Percentiles rank a stretch among this genome's conserved stretches.
phyloP scores from a whole-genome alignment of 2,329 filamentous ascomycete genomes.

The Ophiostoma ulmi region DNA sequence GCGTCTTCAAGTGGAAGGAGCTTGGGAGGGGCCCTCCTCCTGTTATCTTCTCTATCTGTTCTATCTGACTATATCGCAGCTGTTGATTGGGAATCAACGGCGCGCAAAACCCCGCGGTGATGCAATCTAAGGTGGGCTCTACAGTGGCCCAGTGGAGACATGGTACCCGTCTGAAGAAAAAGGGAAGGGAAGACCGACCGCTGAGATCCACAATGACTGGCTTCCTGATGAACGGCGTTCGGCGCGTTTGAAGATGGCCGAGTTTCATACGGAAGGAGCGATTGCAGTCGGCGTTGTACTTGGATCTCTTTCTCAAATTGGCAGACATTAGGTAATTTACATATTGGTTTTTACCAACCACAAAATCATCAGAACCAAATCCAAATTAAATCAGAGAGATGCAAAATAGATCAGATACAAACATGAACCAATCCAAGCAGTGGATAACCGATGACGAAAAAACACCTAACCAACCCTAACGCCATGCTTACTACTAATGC shows the following conservation, averaged over 20 bases:
- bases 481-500: background rate
- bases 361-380: background rate
- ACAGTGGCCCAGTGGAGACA: background rate
- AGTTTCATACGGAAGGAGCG: conserved; percentile 17
- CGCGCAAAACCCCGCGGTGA: conserved; percentile 22
- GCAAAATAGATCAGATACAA: background rate
- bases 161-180: background rate
- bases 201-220: conserved; percentile 1
- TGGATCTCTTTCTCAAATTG: background rate
- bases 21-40: background rate
- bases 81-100: background rate
- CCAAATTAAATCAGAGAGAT: background rate
- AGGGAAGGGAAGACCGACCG: conserved; percentile 5
- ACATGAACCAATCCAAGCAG: background rate
- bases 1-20: conserved; percentile 5
- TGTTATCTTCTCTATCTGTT: background rate
- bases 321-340: background rate
- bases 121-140: conserved; percentile 18
- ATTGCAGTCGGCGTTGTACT: background rate
- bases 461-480: background rate
- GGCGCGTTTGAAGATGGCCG: background rate
- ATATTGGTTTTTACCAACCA: background rate
- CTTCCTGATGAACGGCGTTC: conserved; percentile 19
- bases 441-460: background rate
- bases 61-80: background rate